These are phyloP conservation scores for Coix lacrymajobi DNA, from an alignment of 176 grass and related monocot species.

Conservation along the genomic window DNA sequence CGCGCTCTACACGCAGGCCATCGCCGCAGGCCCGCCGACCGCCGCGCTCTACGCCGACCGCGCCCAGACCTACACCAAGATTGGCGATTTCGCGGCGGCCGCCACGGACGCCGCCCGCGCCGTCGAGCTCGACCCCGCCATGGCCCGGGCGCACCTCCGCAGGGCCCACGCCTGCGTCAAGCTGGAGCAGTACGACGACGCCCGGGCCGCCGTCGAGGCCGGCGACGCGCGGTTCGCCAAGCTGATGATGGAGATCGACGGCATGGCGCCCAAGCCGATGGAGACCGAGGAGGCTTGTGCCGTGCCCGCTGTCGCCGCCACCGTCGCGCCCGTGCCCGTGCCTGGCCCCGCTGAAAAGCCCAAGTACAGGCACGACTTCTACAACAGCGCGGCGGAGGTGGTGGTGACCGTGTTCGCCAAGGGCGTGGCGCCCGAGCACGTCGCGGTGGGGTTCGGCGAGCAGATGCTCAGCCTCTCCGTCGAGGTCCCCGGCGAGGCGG, in stretches of 20 bases:
- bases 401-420: slow-evolving; percentile 23
- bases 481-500: slow-evolving; percentile 13
- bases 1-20: slow-evolving; percentile 47
- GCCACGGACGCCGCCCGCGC: slow-evolving; percentile 4
- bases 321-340: not conserved
- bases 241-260: slow-evolving; percentile 27
- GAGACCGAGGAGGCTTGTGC: not conserved
- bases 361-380: slow-evolving; percentile 23
- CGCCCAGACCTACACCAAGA: slow-evolving; percentile 44
- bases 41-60: slow-evolving; percentile 47
- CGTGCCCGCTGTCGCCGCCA: not conserved
- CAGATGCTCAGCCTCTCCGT: slow-evolving; percentile 19
- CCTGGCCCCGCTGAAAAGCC: not conserved
- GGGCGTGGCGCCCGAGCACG: slow-evolving; percentile 9
- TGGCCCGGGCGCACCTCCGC: slow-evolving; percentile 4
- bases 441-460: slow-evolving; percentile 19
- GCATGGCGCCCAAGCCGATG: not conserved
- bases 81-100: slow-evolving; percentile 36
- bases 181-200: slow-evolving; percentile 54
- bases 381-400: slow-evolving; percentile 21
- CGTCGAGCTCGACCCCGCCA: slow-evolving; percentile 9
- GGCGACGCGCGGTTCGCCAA: slow-evolving; percentile 25
- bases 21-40: not conserved
- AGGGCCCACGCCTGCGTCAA: slow-evolving; percentile 37
- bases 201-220: slow-evolving; percentile 39